Conservation (phyloP, 2,329 filamentous ascomycete genomes). For the Teratosphaeria viscida region DNA sequence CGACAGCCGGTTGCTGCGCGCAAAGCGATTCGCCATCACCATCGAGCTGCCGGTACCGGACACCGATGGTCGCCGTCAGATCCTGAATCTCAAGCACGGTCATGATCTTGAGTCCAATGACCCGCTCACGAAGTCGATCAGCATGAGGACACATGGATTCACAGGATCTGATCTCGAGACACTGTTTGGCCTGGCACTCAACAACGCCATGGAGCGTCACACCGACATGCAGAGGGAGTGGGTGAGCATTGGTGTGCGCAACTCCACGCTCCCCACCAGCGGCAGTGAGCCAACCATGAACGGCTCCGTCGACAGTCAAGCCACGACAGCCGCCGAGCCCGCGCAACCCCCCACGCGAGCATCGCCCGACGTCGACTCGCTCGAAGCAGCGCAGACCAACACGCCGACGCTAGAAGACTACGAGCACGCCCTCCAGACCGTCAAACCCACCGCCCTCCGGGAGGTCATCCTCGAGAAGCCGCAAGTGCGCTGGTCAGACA, state of each 20-base stretch:
- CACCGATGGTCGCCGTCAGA: constrained; percentile 57
- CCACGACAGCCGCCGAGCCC: constrained; percentile 2
- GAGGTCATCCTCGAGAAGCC: constrained; percentile 84
- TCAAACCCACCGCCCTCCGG: constrained; percentile 77
- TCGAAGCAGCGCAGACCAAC: not conserved
- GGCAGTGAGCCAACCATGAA: not conserved
- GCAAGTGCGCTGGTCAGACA: constrained; percentile 74
- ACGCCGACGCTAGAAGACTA: constrained; percentile 42
- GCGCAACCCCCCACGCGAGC: not conserved
- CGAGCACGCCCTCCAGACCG: constrained; percentile 52
- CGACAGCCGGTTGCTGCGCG: constrained; percentile 53
- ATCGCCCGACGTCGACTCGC: not conserved
- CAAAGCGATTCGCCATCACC: constrained; percentile 54
- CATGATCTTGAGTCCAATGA: constrained; percentile 37
- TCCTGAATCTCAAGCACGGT: constrained; percentile 50
- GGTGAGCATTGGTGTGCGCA: constrained; percentile 5
- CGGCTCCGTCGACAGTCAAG: constrained; percentile 5
- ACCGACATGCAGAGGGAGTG: constrained; percentile 21
- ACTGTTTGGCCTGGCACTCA: constrained; percentile 47
- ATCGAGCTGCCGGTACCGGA: constrained; percentile 72
- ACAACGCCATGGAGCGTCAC: constrained; percentile 24
- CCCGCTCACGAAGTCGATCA: constrained; percentile 44
- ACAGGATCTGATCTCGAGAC: constrained; percentile 66
- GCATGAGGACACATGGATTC: constrained; percentile 74
- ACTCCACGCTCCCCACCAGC: not conserved